Evolutionary conservation across 2,329 filamentous ascomycete genomes (phyloP), one percentile per base, ranked within the genome.

Genomic region (Plenodomus lindquistii): DNA sequence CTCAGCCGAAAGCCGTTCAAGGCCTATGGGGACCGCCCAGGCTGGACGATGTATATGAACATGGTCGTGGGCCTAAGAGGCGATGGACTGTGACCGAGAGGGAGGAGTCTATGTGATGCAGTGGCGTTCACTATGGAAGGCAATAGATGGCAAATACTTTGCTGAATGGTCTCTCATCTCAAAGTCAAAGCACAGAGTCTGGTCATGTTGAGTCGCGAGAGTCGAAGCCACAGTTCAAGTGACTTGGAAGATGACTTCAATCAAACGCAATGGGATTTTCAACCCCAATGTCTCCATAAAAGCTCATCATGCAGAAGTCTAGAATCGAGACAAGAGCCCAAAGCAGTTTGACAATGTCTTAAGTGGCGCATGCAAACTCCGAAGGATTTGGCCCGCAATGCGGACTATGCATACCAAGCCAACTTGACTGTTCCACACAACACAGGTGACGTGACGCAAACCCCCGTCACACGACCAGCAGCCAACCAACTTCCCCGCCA

Each of bases 21-120:
- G 74, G 74, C 1, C 71, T 79, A 5, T 79, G 76, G 76, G 75
- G 76, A 0, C 69, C 67, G n/a, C 67, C 70, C 13, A 56, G 56
- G 60, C 61, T 53, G 54, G 62, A 58, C 48, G 67, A 67, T 24
- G 59, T 70, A n/a, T 67, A 67, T 21, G 68, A 70, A 57, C 67
- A 73, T 44, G 66, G 66, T 8, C 57, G 57, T 20, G 73, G 72
- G 34, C 66, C 69, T 18, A 77, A 77, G 66, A 66, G 75, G 56
- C 57, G 75, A 44, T 77, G 75, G 75, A 77, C 73, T 3, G 62
- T 77, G 31, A 71, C 65, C 21, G 68, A 72, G 53, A 57, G 63
- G 37, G 65, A 71, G 20, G 59, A 64, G 24, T 41, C 42, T 40
- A 17, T 42, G 20, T 52, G 29, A 40, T 44, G 20, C 11, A 15